phyloP scores from a whole-genome alignment of 164 flowering plant genomes.

The Umbellularia californica region DNA sequence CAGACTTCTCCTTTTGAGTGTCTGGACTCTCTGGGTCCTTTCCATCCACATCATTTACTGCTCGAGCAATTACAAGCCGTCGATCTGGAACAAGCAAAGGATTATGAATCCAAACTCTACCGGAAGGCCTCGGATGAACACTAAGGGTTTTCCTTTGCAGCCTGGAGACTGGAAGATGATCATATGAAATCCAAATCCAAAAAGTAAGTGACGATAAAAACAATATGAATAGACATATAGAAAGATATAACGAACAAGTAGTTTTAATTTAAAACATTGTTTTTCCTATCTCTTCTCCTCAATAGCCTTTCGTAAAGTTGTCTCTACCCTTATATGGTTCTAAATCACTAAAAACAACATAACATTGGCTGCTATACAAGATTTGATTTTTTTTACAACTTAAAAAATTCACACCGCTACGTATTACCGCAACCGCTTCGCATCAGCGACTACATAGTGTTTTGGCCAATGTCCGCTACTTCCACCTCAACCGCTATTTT shows the following conservation, averaged over 20 bases:
- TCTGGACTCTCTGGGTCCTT: conserved; percentile 19
- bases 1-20: conserved; percentile 25
- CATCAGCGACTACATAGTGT: no score
- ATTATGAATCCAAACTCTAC: conserved; percentile 12
- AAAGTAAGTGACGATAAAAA: not conserved
- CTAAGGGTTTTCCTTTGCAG: conserved; percentile 21
- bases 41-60: conserved; percentile 42
- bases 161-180: conserved; percentile 32
- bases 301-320: no score
- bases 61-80: conserved; percentile 28
- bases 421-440: no score
- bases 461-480: no score
- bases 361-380: not conserved
- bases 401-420: no score
- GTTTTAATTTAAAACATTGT: no score
- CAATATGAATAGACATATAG: no score
- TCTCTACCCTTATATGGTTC: not conserved
- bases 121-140: conserved; percentile 19
- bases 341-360: not conserved
- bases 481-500: no score
- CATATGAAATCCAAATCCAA: conserved; percentile 1
- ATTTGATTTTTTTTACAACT: not conserved
- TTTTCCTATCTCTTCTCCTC: no score
- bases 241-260: not conserved
- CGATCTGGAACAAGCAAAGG: conserved; percentile 14